These are phyloP conservation scores for Ceriops zippeliana DNA, from an alignment of 345 rosid species.

Conservation along the genomic window DNA sequence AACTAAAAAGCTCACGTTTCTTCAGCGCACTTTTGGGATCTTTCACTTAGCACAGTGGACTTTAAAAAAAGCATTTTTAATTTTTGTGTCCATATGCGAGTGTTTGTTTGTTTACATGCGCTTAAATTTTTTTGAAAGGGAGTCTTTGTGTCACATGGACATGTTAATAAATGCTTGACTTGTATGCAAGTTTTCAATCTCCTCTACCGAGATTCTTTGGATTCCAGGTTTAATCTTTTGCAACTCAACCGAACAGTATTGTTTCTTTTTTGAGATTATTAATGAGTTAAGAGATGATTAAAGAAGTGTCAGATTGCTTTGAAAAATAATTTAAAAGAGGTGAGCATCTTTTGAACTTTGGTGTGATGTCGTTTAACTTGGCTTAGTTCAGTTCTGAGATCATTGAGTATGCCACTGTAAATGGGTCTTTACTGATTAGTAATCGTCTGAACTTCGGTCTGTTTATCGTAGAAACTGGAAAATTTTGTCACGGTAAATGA, in stretches of 20 bases:
- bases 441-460: too few relatives aligned
- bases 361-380: too few relatives aligned
- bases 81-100: not conserved
- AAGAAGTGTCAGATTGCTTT: not conserved
- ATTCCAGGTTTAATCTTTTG: constrained; percentile 6
- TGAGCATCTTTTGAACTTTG: not conserved
- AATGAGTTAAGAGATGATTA: not conserved
- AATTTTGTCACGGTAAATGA: too few relatives aligned
- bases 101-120: constrained; percentile 1
- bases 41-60: constrained; percentile 32
- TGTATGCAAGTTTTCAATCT: not conserved
- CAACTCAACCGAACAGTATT: constrained; percentile 1
- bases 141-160: constrained; percentile 4
- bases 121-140: constrained; percentile 20
- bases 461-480: too few relatives aligned
- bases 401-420: too few relatives aligned
- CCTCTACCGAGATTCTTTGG: not conserved
- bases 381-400: too few relatives aligned
- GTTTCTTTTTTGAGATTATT: not conserved
- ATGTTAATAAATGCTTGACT: not conserved
- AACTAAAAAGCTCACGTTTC: constrained; percentile 44
- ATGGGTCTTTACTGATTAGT: too few relatives aligned
- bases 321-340: not conserved
- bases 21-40: constrained; percentile 63
- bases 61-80: not conserved